phyloP scores from a whole-genome alignment of 2,329 filamentous ascomycete species.

The Fusarium sp. region DNA sequence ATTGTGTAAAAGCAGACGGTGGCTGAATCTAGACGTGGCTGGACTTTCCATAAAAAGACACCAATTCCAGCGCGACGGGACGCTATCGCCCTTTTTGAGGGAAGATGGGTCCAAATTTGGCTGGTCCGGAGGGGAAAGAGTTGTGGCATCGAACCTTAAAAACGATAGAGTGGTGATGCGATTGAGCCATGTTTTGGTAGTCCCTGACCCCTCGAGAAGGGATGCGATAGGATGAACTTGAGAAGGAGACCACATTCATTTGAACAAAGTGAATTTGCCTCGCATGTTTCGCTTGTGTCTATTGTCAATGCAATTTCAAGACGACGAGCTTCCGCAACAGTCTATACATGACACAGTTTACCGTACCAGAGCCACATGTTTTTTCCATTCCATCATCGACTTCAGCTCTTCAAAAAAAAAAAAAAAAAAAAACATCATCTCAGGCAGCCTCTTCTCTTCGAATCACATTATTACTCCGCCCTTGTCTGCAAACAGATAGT shows the following conservation, averaged over 20 bases:
- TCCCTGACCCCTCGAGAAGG: not conserved
- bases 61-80: not conserved
- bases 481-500: too few species aligned
- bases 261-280: too few species aligned
- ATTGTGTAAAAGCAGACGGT: not conserved
- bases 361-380: accelerated
- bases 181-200: not conserved
- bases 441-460: too few species aligned
- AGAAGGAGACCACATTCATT: too few species aligned
- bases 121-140: not conserved
- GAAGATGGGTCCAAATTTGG: not conserved
- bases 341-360: too few species aligned
- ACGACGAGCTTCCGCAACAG: too few species aligned
- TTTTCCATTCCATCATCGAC: not conserved
- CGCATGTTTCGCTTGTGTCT: too few species aligned
- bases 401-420: not conserved
- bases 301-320: too few species aligned
- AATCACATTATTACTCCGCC: too few species aligned
- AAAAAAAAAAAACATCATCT: accelerated
- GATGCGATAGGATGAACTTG: not conserved
- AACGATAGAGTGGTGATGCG: not conserved
- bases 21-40: slow-evolving; percentile 5
- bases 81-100: not conserved
- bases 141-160: not conserved
- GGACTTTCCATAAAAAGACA: not conserved